Evolutionary conservation across 1,284 basidiomycete species (phyloP).

Genomic region (Chalciporus piperatoides): DNA sequence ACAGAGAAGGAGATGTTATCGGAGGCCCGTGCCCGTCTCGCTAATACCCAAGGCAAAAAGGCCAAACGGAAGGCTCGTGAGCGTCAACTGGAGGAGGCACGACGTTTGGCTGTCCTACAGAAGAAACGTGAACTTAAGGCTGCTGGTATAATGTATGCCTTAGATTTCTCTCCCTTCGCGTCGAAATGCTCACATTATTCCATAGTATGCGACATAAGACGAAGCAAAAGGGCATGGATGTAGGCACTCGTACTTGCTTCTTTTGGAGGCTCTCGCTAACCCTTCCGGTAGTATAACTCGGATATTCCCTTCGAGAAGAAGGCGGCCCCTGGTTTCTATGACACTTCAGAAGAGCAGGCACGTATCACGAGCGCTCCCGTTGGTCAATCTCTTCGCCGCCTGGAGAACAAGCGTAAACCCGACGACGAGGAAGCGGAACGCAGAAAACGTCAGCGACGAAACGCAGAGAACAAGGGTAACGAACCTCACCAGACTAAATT

Average conservation of each 20-base stretch:
- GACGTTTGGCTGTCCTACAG: conserved; percentile 91
- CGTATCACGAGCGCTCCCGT: conserved; percentile 85
- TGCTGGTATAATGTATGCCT: conserved; percentile 88
- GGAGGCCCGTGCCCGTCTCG: conserved; percentile 95
- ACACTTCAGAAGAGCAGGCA: conserved; percentile 93
- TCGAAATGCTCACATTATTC: conserved; percentile 17
- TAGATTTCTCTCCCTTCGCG: conserved; percentile 1
- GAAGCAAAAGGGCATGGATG: conserved; percentile 97
- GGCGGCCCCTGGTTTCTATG: conserved; percentile 94
- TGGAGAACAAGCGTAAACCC: conserved; percentile 92
- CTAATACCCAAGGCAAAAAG: conserved; percentile 99
- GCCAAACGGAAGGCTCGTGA: conserved; percentile 98
- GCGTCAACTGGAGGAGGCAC: conserved; percentile 93
- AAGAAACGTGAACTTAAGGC: conserved; percentile 98
- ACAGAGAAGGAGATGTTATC: conserved; percentile 99
- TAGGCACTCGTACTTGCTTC: conserved; percentile 39
- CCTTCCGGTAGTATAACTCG: conserved; percentile 77
- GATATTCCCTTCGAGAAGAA: conserved; percentile 99
- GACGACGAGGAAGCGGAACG: conserved; percentile 84
- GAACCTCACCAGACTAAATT: conserved; percentile 83
- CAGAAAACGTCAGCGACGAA: conserved; percentile 79
- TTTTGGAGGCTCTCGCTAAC: conserved; percentile 6
- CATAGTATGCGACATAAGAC: conserved; percentile 79
- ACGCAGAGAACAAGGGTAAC: conserved; percentile 58
- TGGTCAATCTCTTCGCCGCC: conserved; percentile 83